phyloP scores from a whole-genome alignment of 2,329 filamentous ascomycete species.

The Penicillium sp. region DNA sequence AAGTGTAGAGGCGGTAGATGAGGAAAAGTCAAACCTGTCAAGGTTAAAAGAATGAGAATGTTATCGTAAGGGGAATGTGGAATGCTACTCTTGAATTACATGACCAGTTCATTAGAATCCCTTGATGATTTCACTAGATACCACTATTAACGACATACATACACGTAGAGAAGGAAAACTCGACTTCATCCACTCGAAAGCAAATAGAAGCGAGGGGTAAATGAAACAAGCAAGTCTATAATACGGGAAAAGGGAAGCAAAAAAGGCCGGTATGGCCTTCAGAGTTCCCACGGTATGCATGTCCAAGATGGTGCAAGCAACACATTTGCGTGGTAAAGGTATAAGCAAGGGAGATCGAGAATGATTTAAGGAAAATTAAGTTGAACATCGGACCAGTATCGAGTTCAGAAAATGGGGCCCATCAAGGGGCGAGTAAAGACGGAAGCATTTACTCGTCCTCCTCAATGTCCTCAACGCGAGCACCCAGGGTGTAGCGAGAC shows the following conservation, averaged over 20 bases:
- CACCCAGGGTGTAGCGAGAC: conserved; percentile 42
- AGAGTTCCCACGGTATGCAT: conserved; percentile 23
- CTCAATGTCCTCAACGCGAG: conserved; percentile 41
- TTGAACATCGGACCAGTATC: conserved; percentile 32
- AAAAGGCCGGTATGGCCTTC: conserved; percentile 11
- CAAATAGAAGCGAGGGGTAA: conserved; percentile 24
- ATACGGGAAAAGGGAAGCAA: conserved; percentile 27
- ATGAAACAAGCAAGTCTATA: conserved; percentile 36
- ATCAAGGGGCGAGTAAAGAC: background rate
- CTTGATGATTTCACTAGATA: conserved; percentile 34
- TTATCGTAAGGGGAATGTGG: background rate
- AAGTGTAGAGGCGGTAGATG: background rate
- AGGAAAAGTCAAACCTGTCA: background rate
- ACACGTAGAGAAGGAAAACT: conserved; percentile 36
- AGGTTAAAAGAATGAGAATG: background rate
- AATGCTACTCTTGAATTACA: conserved; percentile 4
- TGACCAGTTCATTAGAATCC: conserved; percentile 26
- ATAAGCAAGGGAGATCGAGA: conserved; percentile 14
- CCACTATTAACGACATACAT: conserved; percentile 42
- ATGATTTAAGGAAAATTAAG: conserved; percentile 17
- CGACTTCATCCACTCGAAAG: conserved; percentile 31
- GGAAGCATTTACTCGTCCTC: conserved; percentile 41
- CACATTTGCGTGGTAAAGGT: conserved; percentile 9
- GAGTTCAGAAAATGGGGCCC: conserved; percentile 25
- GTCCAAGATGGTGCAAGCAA: conserved; percentile 27